phyloP scores from a whole-genome alignment of 257 asterid species.

The Solanum corneliomulleri region DNA sequence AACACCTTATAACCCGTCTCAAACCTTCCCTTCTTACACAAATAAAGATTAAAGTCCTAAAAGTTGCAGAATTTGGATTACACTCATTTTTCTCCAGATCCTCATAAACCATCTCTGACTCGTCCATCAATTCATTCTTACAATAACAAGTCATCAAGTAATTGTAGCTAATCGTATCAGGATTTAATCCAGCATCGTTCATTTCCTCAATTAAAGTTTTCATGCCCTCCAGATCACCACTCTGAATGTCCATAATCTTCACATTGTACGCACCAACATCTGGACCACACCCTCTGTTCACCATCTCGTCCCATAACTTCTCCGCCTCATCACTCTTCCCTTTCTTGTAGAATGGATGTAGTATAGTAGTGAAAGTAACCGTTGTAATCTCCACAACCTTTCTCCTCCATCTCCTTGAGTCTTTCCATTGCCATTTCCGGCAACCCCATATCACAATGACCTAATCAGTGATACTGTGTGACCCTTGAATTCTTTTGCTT shows the following conservation, averaged over 20 bases:
- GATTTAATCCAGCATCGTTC: conserved; percentile 38
- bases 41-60: conserved; percentile 50
- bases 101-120: conserved; percentile 52
- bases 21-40: conserved; percentile 45
- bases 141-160: conserved; percentile 63
- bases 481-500: neutral
- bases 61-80: conserved; percentile 57
- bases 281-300: conserved; percentile 23
- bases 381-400: conserved; percentile 31
- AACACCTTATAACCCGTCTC: conserved; percentile 52
- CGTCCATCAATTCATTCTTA: conserved; percentile 51
- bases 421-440: conserved; percentile 41
- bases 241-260: conserved; percentile 30
- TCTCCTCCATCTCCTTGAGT: conserved; percentile 50
- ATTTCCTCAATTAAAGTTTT: conserved; percentile 62
- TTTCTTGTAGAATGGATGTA: conserved; percentile 44
- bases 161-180: conserved; percentile 48
- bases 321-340: conserved; percentile 48
- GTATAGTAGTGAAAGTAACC: conserved; percentile 33
- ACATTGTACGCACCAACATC: conserved; percentile 76
- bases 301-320: conserved; percentile 57
- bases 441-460: conserved; percentile 60
- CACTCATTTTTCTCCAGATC: conserved; percentile 40
- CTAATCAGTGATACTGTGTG: conserved; percentile 60
- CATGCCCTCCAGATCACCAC: conserved; percentile 36